Conservation (phyloP, 352 stramenopile genomes). For the Plasmopara halstedii region DNA sequence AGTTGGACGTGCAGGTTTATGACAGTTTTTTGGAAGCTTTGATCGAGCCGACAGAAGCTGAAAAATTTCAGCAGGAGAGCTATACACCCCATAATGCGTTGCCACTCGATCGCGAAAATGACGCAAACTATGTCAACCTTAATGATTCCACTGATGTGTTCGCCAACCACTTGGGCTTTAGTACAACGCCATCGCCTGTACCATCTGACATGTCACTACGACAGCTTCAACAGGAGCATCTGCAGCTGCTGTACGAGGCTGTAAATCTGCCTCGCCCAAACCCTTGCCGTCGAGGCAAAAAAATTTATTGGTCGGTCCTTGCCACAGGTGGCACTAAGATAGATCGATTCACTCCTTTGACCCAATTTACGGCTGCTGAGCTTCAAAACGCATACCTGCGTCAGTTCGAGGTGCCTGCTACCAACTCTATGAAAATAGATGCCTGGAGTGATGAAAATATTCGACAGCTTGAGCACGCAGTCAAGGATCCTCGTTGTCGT, state of each 20-base stretch:
- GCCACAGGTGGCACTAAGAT: slow-evolving; percentile 65
- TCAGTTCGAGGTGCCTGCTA: slow-evolving; percentile 52
- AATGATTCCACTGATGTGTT: slow-evolving; percentile 10
- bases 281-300: slow-evolving; percentile 59
- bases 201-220: slow-evolving; percentile 32
- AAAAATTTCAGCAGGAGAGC: slow-evolving; percentile 21
- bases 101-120: slow-evolving; percentile 11
- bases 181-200: slow-evolving; percentile 12
- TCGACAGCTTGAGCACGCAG: slow-evolving; percentile 53
- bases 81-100: slow-evolving; percentile 11
- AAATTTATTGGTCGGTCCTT: slow-evolving; percentile 69
- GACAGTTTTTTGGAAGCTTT: slow-evolving; percentile 53
- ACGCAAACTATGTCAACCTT: slow-evolving; percentile 10
- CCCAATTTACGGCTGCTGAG: slow-evolving; percentile 57
- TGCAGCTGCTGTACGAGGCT: slow-evolving; percentile 62
- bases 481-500: slow-evolving; percentile 63
- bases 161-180: slow-evolving; percentile 23
- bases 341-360: slow-evolving; percentile 42
- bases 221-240: slow-evolving; percentile 34
- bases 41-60: slow-evolving; percentile 33
- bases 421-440: slow-evolving; percentile 38
- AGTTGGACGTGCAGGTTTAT: slow-evolving; percentile 39
- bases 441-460: slow-evolving; percentile 69
- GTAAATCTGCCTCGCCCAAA: slow-evolving; percentile 69
- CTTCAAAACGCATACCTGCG: slow-evolving; percentile 61